Percentiles rank a stretch among this genome's conserved stretches.
These are phyloP conservation scores for Suillus subalutaceus DNA, from an alignment of 768 basidiomycete species.

Conservation along the genomic window DNA sequence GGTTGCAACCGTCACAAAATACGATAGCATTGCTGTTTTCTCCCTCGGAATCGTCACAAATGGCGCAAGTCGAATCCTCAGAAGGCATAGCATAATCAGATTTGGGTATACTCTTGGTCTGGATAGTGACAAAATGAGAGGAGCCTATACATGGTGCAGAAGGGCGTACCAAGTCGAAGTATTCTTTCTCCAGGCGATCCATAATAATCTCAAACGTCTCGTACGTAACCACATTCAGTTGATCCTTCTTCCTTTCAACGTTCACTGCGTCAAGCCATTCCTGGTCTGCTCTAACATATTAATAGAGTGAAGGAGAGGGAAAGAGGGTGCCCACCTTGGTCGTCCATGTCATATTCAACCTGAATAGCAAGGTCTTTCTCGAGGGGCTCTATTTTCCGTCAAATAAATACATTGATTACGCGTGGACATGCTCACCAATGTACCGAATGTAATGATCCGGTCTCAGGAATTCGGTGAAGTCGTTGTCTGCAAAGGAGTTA, in stretches of 20 bases:
- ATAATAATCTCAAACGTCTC: constrained; percentile 96
- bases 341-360: constrained; percentile 99
- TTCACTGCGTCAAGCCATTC: constrained; percentile 94
- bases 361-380: constrained; percentile 90
- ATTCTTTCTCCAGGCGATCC: constrained; percentile 98
- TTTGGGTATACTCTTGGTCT: constrained; percentile 96
- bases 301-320: constrained; percentile 8
- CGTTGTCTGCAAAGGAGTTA: constrained; percentile 49
- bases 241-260: constrained; percentile 75
- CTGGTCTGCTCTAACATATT: constrained; percentile 59
- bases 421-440: constrained; percentile 60
- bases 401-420: constrained; percentile 9
- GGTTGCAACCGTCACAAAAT: constrained; percentile 98
- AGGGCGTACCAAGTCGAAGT: constrained; percentile 86
- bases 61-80: constrained; percentile 95
- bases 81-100: constrained; percentile 84
- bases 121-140: constrained; percentile 9
- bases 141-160: constrained; percentile 9
- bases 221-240: constrained; percentile 69
- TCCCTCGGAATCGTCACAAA: constrained; percentile 98
- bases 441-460: constrained; percentile 91
- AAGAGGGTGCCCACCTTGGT: constrained; percentile 68
- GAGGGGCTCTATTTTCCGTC: constrained; percentile 67
- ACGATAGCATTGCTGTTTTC: constrained; percentile 99
- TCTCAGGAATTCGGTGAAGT: constrained; percentile 69